These are phyloP conservation scores for Uromyces viciae-fabae DNA, from an alignment of 1,284 basidiomycete species.

Conservation along the genomic window DNA sequence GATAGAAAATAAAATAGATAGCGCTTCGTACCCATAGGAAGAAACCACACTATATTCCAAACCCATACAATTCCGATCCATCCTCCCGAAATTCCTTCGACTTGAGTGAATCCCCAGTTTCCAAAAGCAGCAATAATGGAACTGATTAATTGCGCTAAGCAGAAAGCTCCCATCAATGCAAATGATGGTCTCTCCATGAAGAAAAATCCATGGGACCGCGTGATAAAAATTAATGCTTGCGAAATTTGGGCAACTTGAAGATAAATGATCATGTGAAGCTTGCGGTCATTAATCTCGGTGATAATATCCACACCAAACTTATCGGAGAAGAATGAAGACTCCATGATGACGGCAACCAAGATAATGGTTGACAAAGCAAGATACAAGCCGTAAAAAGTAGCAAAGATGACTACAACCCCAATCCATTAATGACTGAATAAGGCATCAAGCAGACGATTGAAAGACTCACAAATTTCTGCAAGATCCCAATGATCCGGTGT, in stretches of 20 bases:
- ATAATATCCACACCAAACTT: constrained; percentile 67
- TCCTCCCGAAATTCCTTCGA: constrained; percentile 67
- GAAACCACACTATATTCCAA: constrained; percentile 82
- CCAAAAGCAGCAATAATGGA: constrained; percentile 91
- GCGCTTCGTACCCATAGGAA: constrained; percentile 64
- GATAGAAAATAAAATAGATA: background rate
- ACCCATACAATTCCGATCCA: constrained; percentile 92
- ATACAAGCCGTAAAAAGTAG: constrained; percentile 89
- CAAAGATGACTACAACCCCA: constrained; percentile 63
- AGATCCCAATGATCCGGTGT: constrained; percentile 87
- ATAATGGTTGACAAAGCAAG: constrained; percentile 80
- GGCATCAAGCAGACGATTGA: too few species aligned
- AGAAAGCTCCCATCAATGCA: constrained; percentile 85
- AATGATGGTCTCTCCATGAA: constrained; percentile 94
- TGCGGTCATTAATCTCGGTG: constrained; percentile 64
- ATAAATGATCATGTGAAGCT: constrained; percentile 76
- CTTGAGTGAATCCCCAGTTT: constrained; percentile 72
- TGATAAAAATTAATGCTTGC: constrained; percentile 94
- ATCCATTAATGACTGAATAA: background rate
- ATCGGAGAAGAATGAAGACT: constrained; percentile 83
- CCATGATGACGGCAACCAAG: constrained; percentile 76
- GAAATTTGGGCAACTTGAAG: constrained; percentile 96
- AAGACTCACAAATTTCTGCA: constrained; percentile 69
- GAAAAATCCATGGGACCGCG: constrained; percentile 92
- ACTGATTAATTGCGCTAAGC: constrained; percentile 84